Percentiles rank a stretch among this genome's conserved stretches.
Conservation (phyloP, 2,329 filamentous ascomycete species). For the Diaporthe citriasiana region DNA sequence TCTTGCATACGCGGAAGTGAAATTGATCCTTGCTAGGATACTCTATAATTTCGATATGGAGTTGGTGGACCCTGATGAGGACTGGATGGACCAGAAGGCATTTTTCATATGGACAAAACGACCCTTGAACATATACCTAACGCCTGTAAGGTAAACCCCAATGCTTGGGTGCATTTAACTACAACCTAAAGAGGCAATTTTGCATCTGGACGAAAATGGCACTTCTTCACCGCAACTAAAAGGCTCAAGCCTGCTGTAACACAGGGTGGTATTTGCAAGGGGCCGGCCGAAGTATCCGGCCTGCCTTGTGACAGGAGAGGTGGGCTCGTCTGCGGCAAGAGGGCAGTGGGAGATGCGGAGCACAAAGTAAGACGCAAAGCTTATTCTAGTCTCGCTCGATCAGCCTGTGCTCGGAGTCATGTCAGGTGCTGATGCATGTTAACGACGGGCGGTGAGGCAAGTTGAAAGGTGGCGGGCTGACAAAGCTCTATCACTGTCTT, state of each 20-base stretch:
- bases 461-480: not conserved
- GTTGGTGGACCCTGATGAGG: slow-evolving; percentile 52
- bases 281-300: slow-evolving; percentile 9
- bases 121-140: slow-evolving; percentile 54
- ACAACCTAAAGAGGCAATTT: not conserved
- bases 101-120: slow-evolving; percentile 59
- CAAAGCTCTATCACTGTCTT: too few relatives aligned
- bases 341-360: not conserved
- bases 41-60: slow-evolving; percentile 64
- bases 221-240: not conserved
- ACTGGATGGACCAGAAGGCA: slow-evolving; percentile 57
- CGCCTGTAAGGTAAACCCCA: slow-evolving; percentile 45
- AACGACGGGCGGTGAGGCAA: not conserved
- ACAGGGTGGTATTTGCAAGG: not conserved
- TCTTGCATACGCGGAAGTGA: slow-evolving; percentile 65
- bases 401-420: not conserved
- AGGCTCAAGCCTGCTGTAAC: slow-evolving; percentile 10
- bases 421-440: not conserved
- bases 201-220: not conserved
- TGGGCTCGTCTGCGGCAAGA: not conserved
- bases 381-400: slow-evolving; percentile 3
- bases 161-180: not conserved
- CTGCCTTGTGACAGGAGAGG: slow-evolving; percentile 9
- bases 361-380: not conserved
- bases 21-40: slow-evolving; percentile 61